Percentiles rank a stretch among this genome's conserved stretches.
phyloP scores from a whole-genome alignment of 1,139 yeast species.

The Eremothecium sinecaudum region DNA sequence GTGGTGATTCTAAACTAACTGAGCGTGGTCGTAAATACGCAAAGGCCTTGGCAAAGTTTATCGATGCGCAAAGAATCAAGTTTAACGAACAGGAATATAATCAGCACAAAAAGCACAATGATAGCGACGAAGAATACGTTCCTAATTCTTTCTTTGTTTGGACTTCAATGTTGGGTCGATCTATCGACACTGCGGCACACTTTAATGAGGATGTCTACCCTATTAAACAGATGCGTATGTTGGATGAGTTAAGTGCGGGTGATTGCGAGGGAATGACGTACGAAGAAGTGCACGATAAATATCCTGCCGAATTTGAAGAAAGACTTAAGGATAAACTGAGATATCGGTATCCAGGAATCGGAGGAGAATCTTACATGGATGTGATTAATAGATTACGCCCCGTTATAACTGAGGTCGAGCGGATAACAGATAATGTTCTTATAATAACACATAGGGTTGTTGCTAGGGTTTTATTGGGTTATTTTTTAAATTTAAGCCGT shows the following conservation, averaged over 20 bases:
- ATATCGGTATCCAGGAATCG: constrained; percentile 90
- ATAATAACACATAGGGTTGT: constrained; percentile 87
- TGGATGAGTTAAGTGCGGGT: constrained; percentile 91
- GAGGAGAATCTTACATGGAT: constrained; percentile 93
- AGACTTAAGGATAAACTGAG: constrained; percentile 67
- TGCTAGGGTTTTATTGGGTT: constrained; percentile 76
- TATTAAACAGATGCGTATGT: constrained; percentile 82
- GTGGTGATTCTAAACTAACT: constrained; percentile 85
- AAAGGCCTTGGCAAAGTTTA: constrained; percentile 61
- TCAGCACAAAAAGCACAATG: constrained; percentile 27
- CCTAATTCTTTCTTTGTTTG: constrained; percentile 72
- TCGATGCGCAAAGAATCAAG: constrained; percentile 59
- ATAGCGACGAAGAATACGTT: constrained; percentile 18
- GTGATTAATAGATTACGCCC: constrained; percentile 86
- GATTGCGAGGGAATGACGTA: constrained; percentile 88
- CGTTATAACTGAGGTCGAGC: constrained; percentile 81
- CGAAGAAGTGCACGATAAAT: constrained; percentile 58
- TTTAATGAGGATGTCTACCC: constrained; percentile 70
- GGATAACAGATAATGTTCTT: constrained; percentile 79
- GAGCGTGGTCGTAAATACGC: constrained; percentile 70
- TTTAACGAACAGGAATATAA: constrained; percentile 52
- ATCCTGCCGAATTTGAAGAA: constrained; percentile 71
- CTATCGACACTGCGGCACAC: constrained; percentile 66
- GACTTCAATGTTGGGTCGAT: constrained; percentile 78
- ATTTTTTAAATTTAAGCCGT: constrained; percentile 76